Base-by-base conservation (phyloP, 1,284 basidiomycete species). In the Cystobasidium sp. region DNA sequence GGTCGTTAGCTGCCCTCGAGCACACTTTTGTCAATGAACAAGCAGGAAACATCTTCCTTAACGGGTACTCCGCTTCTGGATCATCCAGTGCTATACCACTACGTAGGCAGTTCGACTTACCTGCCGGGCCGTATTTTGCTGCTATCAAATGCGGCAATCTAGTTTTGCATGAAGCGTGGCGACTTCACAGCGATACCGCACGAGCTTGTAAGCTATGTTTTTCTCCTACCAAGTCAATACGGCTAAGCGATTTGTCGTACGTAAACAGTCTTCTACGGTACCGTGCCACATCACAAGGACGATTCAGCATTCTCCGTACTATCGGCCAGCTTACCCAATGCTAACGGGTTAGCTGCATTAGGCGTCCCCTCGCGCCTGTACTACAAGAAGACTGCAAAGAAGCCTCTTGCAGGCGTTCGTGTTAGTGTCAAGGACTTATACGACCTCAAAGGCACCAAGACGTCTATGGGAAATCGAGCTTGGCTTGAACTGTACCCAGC, bases 311-410 rank as follows among this genome's bases (percentile, higher is more conserved):
- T 63, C 39, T 43, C 55, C 1, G 49, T 63, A 16, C 61, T 71
- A 7, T 56, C 69, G 18, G 47, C 69, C 16, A 71, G 69, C 51
- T 46, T 63, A 31, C 59, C 69, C 1, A 47, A 64, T 43, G 41
- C 69, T 7, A 55, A 51, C 10, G 69, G 69, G 14, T 44, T 71
- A 24, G 69, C 69, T 20, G 69, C 78, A 3, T 79, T 81, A 55
- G 78, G 79, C 8, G 79, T 81, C 4, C 80, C 80, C 0, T 80
- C 80, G 2, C 75, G 80, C 7, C 59, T 80, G 10, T 81, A 81
- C 67, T 74, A 74, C 52, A 51, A 46, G 22, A 68, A 74, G 31
- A 67, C 71, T 24, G 78, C 76, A 4, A 63, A 73, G 6, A 73
- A 79, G 24, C 77, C 80, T 9, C 78, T 81, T 7, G 78, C 79